phyloP scores from a whole-genome alignment of 768 basidiomycete species.

The Agaricus subrufescens region DNA sequence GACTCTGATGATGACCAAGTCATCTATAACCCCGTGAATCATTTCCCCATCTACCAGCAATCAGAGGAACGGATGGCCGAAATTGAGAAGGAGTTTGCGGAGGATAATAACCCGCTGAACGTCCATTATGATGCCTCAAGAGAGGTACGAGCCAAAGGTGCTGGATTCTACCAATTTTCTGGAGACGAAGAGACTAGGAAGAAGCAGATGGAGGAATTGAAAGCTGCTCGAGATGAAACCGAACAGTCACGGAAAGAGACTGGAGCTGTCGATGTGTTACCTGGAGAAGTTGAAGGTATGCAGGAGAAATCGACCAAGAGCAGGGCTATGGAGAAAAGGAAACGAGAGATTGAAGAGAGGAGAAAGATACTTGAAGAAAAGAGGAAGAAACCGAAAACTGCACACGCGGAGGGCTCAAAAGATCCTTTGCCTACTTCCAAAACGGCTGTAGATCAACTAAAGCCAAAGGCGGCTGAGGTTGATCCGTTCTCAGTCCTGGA shows the following conservation, averaged over 20 bases:
- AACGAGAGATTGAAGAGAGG: constrained; percentile 69
- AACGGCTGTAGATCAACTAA: neutral
- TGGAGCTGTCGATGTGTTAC: constrained; percentile 55
- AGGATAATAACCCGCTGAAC: constrained; percentile 66
- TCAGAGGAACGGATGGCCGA: constrained; percentile 74
- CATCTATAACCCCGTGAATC: constrained; percentile 62
- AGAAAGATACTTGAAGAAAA: constrained; percentile 60
- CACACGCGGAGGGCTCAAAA: constrained; percentile 5
- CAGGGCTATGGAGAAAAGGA: constrained; percentile 67
- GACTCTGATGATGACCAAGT: constrained; percentile 28
- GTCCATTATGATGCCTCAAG: constrained; percentile 77
- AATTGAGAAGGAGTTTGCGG: constrained; percentile 64
- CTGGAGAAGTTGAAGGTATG: constrained; percentile 82
- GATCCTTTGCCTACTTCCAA: neutral
- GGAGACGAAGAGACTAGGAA: constrained; percentile 74
- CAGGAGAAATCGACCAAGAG: constrained; percentile 34
- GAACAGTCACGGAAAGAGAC: constrained; percentile 51
- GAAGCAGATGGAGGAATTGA: constrained; percentile 81
- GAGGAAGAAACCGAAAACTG: constrained; percentile 42
- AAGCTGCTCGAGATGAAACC: constrained; percentile 65
- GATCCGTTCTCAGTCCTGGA: constrained; percentile 56
- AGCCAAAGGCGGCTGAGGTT: neutral
- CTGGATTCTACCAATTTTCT: constrained; percentile 91
- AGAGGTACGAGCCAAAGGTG: constrained; percentile 86
- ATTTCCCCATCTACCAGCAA: constrained; percentile 88